A percentile compares a stretch with the other conserved stretches of the same genome.
These are phyloP conservation scores for Trichomonas tenax DNA, from an alignment of 208 protist species.

Conservation along the genomic window DNA sequence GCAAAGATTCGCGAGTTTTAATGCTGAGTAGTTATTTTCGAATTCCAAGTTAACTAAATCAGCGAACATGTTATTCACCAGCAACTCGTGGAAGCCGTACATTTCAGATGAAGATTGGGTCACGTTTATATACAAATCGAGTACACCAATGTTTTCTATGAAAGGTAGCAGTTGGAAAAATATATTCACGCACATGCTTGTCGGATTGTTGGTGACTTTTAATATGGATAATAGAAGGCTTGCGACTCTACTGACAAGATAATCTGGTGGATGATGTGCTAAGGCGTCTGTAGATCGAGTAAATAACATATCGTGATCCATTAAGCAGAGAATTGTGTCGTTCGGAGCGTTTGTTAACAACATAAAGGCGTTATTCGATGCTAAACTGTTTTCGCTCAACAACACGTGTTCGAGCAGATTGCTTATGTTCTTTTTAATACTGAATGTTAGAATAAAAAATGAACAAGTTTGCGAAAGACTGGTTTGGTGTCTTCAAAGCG, in stretches of 20 bases:
- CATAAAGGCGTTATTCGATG: neutral
- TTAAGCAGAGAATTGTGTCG: neutral
- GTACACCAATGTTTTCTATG: neutral
- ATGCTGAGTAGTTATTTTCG: neutral
- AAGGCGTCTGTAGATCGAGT: neutral
- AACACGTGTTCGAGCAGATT: neutral
- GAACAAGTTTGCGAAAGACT: neutral
- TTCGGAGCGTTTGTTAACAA: neutral
- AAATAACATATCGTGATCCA: neutral
- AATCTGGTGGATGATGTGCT: neutral
- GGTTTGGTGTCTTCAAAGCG: neutral
- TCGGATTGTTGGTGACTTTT: neutral
- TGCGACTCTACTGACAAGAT: neutral
- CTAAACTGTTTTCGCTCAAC: neutral
- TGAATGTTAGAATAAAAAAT: neutral
- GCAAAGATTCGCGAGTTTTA: neutral
- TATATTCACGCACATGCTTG: neutral
- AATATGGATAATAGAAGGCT: neutral
- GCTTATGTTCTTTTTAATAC: neutral
- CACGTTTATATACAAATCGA: neutral
- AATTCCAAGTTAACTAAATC: neutral
- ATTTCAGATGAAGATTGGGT: neutral
- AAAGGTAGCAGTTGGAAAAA: neutral
- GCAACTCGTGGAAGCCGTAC: neutral
- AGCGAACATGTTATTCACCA: neutral